A percentile compares a stretch with the other conserved stretches of the same genome.
These are phyloP conservation scores for Tulasnella sp. DNA, from an alignment of 768 basidiomycete genomes.

Conservation along the genomic window DNA sequence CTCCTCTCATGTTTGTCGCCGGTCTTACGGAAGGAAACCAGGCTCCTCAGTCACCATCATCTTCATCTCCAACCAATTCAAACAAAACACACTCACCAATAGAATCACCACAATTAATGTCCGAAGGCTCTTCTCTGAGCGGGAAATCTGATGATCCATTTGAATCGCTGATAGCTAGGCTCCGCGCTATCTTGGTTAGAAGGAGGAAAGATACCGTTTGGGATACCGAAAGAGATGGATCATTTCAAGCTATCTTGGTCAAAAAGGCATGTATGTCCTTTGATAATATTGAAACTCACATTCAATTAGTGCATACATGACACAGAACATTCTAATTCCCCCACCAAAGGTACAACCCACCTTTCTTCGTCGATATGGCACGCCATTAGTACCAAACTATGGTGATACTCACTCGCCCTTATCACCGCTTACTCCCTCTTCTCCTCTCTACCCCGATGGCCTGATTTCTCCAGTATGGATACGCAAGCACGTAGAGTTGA, in stretches of 20 bases:
- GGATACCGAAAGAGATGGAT: slow-evolving; percentile 21
- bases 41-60: too few species aligned
- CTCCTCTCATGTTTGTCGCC: slow-evolving; percentile 89
- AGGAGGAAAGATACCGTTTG: slow-evolving; percentile 20
- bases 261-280: slow-evolving; percentile 42
- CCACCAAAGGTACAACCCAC: slow-evolving; percentile 59
- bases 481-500: slow-evolving; percentile 79
- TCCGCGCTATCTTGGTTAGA: slow-evolving; percentile 51
- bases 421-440: slow-evolving; percentile 78
- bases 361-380: slow-evolving; percentile 32
- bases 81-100: too few species aligned
- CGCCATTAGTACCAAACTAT: slow-evolving; percentile 35
- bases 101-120: too few species aligned
- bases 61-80: too few species aligned
- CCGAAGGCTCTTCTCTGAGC: too few species aligned
- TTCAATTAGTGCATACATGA: neutral
- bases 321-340: slow-evolving; percentile 62
- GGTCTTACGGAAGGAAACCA: slow-evolving; percentile 65
- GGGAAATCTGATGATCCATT: slow-evolving; percentile 66
- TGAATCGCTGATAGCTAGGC: slow-evolving; percentile 39
- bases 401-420: slow-evolving; percentile 63
- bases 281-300: neutral
- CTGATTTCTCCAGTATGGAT: slow-evolving; percentile 97
- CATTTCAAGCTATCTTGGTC: slow-evolving; percentile 73
- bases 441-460: slow-evolving; percentile 86